Conservation (phyloP, 345 rosid species). For the Eucalyptus cloeziana region DNA sequence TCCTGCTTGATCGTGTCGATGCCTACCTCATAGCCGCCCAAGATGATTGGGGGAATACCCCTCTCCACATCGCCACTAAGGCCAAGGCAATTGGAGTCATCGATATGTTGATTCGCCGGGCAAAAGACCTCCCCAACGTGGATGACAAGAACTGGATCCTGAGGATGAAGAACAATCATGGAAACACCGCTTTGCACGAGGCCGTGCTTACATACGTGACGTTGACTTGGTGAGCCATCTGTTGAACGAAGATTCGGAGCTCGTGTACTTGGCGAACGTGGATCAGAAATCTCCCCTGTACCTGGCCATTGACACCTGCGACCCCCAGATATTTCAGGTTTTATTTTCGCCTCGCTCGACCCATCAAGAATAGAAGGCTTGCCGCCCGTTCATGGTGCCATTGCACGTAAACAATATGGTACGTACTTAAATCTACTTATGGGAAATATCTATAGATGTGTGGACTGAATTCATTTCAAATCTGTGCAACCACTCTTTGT, state of each 20-base stretch:
- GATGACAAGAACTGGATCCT: background rate
- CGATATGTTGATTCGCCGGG: background rate
- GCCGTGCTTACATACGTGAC: rapidly evolving
- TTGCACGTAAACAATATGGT: rapidly evolving
- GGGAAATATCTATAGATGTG: background rate
- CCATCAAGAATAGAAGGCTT: background rate
- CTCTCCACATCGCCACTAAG: background rate
- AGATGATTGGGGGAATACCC: background rate
- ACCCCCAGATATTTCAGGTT: rapidly evolving
- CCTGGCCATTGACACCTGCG: rapidly evolving
- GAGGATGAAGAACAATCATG: background rate
- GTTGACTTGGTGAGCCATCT: rapidly evolving
- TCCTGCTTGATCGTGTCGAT: background rate
- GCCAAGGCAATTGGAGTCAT: background rate
- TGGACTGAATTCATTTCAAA: background rate
- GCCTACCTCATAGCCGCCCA: background rate
- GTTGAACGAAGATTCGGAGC: background rate
- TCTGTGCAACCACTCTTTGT: background rate
- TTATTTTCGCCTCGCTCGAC: background rate
- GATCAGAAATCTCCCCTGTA: too few relatives aligned
- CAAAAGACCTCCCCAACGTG: background rate
- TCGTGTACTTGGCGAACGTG: background rate
- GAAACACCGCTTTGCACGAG: background rate
- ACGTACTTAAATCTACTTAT: background rate
- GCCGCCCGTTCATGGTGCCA: background rate